phyloP scores from a whole-genome alignment of 495 filamentous ascomycete species.

The Annulohypoxylon moriforme region DNA sequence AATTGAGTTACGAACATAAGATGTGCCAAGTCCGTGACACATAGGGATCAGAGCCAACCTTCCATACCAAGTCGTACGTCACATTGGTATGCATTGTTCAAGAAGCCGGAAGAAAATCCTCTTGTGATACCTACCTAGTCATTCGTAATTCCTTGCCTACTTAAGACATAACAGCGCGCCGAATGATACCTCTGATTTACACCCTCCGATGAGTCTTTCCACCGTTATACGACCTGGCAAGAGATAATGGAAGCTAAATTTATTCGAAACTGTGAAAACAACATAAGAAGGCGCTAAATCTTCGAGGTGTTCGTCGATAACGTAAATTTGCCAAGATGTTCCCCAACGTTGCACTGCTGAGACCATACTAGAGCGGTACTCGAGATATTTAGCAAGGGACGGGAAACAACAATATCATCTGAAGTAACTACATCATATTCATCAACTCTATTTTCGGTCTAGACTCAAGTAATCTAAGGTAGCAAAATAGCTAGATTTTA shows the following conservation, averaged over 20 bases:
- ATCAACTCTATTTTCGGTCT: conserved; percentile 29
- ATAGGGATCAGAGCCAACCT: background rate
- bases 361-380: background rate
- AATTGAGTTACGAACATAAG: background rate
- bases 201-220: background rate
- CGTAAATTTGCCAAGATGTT: background rate
- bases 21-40: background rate
- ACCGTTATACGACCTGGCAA: background rate
- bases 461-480: conserved; percentile 7
- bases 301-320: conserved; percentile 5
- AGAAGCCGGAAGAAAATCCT: background rate
- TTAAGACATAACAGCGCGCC: background rate
- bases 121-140: background rate
- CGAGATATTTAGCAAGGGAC: background rate
- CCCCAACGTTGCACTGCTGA: conserved; percentile 13
- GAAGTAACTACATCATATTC: background rate
- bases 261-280: background rate
- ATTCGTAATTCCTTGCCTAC: background rate
- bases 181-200: background rate
- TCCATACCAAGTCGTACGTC: background rate
- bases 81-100: background rate
- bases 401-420: conserved; percentile 11
- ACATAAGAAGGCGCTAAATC: conserved; percentile 13
- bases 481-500: conserved; percentile 16
- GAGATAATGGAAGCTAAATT: background rate